Percentiles rank a stretch among this genome's conserved stretches.
phyloP scores from a whole-genome alignment of 2,329 filamentous ascomycete species.

The Talaromyces verruculosus region DNA sequence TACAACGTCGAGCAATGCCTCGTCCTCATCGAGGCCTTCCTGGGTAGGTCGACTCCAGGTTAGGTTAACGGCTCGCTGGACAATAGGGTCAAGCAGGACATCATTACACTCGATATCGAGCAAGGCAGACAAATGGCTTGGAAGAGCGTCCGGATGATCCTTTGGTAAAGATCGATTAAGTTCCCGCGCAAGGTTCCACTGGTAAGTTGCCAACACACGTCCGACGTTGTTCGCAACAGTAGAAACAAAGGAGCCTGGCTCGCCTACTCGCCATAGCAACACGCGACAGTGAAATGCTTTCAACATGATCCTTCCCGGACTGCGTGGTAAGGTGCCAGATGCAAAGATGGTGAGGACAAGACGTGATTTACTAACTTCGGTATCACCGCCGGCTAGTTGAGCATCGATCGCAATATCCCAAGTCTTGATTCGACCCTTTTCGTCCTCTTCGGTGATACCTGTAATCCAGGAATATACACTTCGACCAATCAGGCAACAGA shows the following conservation, averaged over 20 bases:
- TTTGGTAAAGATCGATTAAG: conserved; percentile 52
- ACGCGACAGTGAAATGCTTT: conserved; percentile 91
- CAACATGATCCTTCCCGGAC: conserved; percentile 80
- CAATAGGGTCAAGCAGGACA: conserved; percentile 72
- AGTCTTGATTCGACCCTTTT: conserved; percentile 80
- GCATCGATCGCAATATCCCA: conserved; percentile 94
- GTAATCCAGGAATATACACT: conserved; percentile 76
- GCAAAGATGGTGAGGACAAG: conserved; percentile 83
- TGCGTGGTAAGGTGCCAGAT: conserved; percentile 80
- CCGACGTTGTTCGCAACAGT: conserved; percentile 68
- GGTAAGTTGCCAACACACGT: conserved; percentile 68
- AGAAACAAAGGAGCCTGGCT: conserved; percentile 64
- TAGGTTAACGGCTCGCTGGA: conserved; percentile 84
- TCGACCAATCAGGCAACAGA: conserved; percentile 74
- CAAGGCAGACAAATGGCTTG: conserved; percentile 72
- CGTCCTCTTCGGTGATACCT: conserved; percentile 78
- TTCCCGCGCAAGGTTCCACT: conserved; percentile 78
- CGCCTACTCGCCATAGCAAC: conserved; percentile 75
- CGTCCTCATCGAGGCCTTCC: conserved; percentile 61
- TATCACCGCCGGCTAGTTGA: conserved; percentile 85
- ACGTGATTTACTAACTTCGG: conserved; percentile 83
- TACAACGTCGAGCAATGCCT: conserved; percentile 76
- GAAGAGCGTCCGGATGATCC: conserved; percentile 65
- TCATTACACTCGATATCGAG: conserved; percentile 78
- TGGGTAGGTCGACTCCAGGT: conserved; percentile 81